Conservation (phyloP, 495 filamentous ascomycete genomes). For the Penicillium longicatenatum region DNA sequence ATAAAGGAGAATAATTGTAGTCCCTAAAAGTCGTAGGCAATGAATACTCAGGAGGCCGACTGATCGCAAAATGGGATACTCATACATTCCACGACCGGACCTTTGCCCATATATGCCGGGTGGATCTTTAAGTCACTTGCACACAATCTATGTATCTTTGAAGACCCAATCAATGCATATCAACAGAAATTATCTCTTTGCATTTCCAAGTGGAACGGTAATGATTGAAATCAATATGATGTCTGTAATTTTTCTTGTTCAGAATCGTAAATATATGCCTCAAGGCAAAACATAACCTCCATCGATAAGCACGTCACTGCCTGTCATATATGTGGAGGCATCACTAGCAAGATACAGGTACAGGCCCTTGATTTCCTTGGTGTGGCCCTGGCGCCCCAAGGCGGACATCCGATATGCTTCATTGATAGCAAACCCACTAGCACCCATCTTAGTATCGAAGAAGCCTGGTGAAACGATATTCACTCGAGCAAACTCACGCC, state of each 20-base stretch:
- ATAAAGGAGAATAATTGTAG: too few relatives aligned
- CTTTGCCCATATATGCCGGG: too few relatives aligned
- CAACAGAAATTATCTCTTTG: too few relatives aligned
- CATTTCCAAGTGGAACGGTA: too few relatives aligned
- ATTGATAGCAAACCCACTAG: constrained; percentile 52
- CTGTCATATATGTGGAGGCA: constrained; percentile 71
- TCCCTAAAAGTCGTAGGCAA: too few relatives aligned
- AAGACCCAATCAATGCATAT: too few relatives aligned
- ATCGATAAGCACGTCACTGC: constrained; percentile 61
- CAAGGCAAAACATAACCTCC: constrained; percentile 54
- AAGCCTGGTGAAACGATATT: constrained; percentile 72
- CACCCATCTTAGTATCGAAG: constrained; percentile 63
- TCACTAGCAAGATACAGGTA: constrained; percentile 63
- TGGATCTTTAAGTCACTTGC: too few relatives aligned
- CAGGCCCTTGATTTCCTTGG: constrained; percentile 67
- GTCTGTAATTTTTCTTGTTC: neutral
- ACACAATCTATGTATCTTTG: too few relatives aligned
- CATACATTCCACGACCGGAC: too few relatives aligned
- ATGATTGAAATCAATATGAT: neutral
- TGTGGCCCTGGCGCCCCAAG: constrained; percentile 59
- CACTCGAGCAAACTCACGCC: constrained; percentile 62
- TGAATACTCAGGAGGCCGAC: too few relatives aligned
- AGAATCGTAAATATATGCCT: neutral
- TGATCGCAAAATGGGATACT: too few relatives aligned
- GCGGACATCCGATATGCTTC: constrained; percentile 62